Conservation (phyloP, 805 yeast genomes). For the Metschnikowia cerradonensis region DNA sequence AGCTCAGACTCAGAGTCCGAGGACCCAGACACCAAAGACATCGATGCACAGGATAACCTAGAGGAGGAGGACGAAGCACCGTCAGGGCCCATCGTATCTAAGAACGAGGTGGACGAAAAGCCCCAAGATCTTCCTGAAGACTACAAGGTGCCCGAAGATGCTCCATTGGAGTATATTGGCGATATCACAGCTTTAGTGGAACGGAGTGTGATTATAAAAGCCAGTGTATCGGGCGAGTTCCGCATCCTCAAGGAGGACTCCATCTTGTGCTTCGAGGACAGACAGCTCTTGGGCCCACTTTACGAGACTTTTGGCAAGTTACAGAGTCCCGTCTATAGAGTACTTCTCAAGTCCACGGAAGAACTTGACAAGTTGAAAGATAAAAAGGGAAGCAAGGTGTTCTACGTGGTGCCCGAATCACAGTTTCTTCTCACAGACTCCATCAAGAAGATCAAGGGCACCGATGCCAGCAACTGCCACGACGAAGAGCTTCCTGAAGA, state of each 20-base stretch:
- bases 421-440: slow-evolving; percentile 73
- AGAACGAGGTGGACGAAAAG: slow-evolving; percentile 73
- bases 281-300: slow-evolving; percentile 67
- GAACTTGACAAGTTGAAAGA: slow-evolving; percentile 45
- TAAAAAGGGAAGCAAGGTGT: slow-evolving; percentile 55
- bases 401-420: slow-evolving; percentile 76
- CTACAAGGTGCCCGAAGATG: slow-evolving; percentile 52
- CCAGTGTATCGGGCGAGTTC: slow-evolving; percentile 76
- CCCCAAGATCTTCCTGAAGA: slow-evolving; percentile 67
- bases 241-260: slow-evolving; percentile 78
- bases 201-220: slow-evolving; percentile 65
- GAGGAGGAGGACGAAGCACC: slow-evolving; percentile 44
- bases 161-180: slow-evolving; percentile 73
- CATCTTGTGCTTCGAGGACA: slow-evolving; percentile 70
- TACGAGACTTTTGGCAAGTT: slow-evolving; percentile 90
- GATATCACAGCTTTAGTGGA: slow-evolving; percentile 65
- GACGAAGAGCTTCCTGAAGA: slow-evolving; percentile 93
- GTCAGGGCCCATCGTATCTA: slow-evolving; percentile 69
- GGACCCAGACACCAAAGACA: neutral
- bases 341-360: slow-evolving; percentile 55
- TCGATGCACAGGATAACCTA: slow-evolving; percentile 13
- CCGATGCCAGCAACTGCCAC: slow-evolving; percentile 91
- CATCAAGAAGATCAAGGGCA: slow-evolving; percentile 70
- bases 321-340: slow-evolving; percentile 75
- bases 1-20: slow-evolving; percentile 9